These are phyloP conservation scores for Fraxinus sp. DNA, from an alignment of 305 asterid species.

Conservation along the genomic window DNA sequence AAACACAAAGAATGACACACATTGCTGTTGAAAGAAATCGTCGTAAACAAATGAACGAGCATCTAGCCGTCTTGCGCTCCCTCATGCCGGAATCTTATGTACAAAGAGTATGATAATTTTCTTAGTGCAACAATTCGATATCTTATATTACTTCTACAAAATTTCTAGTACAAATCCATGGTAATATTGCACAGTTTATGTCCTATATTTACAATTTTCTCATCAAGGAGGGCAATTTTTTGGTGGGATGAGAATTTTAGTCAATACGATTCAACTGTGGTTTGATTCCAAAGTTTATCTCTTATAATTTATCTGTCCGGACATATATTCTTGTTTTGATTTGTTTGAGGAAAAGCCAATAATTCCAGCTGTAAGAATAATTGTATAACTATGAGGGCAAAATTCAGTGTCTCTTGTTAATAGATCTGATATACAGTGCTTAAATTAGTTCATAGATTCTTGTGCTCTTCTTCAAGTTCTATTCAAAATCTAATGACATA, in stretches of 20 bases:
- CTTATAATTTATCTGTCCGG: conserved; percentile 33
- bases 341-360: conserved; percentile 38
- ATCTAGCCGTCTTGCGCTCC: conserved; percentile 77
- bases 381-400: background rate
- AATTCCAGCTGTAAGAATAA: conserved; percentile 18
- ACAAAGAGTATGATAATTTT: conserved; percentile 54
- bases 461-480: conserved; percentile 23
- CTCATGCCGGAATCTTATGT: conserved; percentile 96
- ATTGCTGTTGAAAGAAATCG: conserved; percentile 91
- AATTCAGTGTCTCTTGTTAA: conserved; percentile 1
- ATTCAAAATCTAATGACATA: conserved; percentile 35
- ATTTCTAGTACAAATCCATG: background rate
- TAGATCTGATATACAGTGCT: conserved; percentile 1
- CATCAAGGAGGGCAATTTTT: background rate
- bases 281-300: conserved; percentile 32
- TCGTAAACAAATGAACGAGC: conserved; percentile 86
- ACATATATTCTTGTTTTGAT: conserved; percentile 43
- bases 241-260: background rate
- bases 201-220: background rate
- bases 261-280: background rate
- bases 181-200: background rate
- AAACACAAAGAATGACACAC: conserved; percentile 92
- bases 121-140: background rate
- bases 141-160: background rate
- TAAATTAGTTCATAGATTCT: conserved; percentile 17